phyloP scores from a whole-genome alignment of 1,284 basidiomycete genomes.

The Xanthoconium separans region DNA sequence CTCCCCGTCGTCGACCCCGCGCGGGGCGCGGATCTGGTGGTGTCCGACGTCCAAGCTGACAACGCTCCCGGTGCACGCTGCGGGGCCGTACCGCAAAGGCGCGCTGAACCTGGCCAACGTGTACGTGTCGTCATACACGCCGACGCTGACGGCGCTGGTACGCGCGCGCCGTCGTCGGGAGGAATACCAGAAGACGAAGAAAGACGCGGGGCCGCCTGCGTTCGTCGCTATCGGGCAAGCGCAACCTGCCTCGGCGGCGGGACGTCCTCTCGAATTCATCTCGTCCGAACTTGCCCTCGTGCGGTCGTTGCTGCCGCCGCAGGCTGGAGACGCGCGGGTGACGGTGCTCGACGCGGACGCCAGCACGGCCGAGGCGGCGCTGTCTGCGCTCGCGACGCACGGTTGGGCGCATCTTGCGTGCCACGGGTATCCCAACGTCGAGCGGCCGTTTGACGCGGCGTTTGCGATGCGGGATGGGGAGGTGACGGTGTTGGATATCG shows the following conservation, averaged over 20 bases:
- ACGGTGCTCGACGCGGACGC: conserved; percentile 12
- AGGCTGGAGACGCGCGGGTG: not conserved
- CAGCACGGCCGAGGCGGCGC: conserved; percentile 10
- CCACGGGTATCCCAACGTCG: conserved; percentile 18
- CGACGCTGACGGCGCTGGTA: conserved; percentile 35
- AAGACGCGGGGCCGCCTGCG: not conserved
- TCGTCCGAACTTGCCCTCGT: conserved; percentile 19
- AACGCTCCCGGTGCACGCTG: conserved; percentile 41
- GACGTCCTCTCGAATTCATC: conserved; percentile 13
- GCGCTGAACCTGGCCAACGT: conserved; percentile 27
- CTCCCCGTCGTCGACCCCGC: conserved; percentile 14
- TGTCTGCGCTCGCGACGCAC: conserved; percentile 16
- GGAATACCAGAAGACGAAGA: no score
- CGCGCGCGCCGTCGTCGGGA: conserved; percentile 13
- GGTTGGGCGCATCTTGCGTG: conserved; percentile 32
- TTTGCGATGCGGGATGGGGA: conserved; percentile 29
- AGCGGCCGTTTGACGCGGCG: conserved; percentile 30
- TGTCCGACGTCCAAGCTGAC: conserved; percentile 39
- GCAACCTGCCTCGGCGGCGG: not conserved
- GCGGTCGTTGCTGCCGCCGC: conserved; percentile 14
- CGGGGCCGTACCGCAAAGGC: conserved; percentile 30
- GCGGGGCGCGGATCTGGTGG: conserved; percentile 44
- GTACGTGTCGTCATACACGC: conserved; percentile 40
- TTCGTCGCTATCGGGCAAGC: conserved; percentile 29
- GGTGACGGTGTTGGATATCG: conserved; percentile 32